Conservation (phyloP, 495 filamentous ascomycete species). For the Durotheca rogersii region DNA sequence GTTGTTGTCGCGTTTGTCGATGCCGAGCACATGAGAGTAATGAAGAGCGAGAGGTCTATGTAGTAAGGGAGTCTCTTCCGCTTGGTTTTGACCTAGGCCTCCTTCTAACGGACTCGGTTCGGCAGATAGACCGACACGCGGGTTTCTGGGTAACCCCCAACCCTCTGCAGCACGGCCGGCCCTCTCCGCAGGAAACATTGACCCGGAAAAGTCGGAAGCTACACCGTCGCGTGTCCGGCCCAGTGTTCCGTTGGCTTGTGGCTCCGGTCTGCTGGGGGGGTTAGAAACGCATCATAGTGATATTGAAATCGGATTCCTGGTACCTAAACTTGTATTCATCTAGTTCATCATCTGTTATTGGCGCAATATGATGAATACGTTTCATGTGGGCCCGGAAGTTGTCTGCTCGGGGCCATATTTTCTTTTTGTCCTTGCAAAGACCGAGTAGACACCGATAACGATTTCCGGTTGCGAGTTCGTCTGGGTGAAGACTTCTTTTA, state of each 20-base stretch:
- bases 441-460: conserved; percentile 67
- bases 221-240: conserved; percentile 5
- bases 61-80: conserved; percentile 6
- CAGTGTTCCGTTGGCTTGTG: conserved; percentile 4
- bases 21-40: not conserved
- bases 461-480: conserved; percentile 50
- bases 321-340: conserved; percentile 54
- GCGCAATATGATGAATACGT: conserved; percentile 62
- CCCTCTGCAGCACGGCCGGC: not conserved
- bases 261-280: conserved; percentile 10
- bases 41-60: conserved; percentile 1
- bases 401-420: conserved; percentile 84
- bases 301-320: conserved; percentile 34
- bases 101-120: conserved; percentile 13
- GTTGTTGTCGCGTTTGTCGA: too few species aligned
- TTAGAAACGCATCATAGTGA: conserved; percentile 11
- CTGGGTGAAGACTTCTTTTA: conserved; percentile 65
- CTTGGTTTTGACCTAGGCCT: conserved; percentile 10
- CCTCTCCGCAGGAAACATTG: not conserved
- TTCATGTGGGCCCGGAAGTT: conserved; percentile 88
- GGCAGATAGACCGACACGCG: conserved; percentile 12
- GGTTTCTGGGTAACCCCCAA: conserved; percentile 9
- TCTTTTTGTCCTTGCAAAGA: conserved; percentile 65
- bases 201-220: conserved; percentile 8
- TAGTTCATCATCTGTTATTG: conserved; percentile 46